These are phyloP conservation scores for Metroxylon sagu DNA, from an alignment of 176 grass and related monocot species.

Conservation along the genomic window DNA sequence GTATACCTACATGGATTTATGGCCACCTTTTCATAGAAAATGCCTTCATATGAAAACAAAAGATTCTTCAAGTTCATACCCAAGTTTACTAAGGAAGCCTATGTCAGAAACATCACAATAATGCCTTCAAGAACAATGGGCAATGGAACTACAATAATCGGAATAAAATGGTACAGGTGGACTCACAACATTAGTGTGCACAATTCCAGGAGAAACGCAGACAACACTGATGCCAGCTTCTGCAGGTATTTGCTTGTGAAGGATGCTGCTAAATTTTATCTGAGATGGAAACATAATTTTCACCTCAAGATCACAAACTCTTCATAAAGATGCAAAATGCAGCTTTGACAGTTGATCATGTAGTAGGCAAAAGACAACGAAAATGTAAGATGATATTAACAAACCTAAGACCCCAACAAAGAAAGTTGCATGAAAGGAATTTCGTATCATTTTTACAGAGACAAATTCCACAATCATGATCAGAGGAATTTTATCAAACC, in stretches of 20 bases:
- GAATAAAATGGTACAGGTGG: not conserved
- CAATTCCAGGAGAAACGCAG: conserved; percentile 77
- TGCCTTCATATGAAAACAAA: too few species aligned
- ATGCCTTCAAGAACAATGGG: too few species aligned
- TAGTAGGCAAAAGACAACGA: too few species aligned
- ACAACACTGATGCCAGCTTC: conserved; percentile 64
- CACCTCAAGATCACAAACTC: too few species aligned
- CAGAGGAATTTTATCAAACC: conserved; percentile 26
- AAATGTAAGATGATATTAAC: not conserved
- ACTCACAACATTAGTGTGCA: conserved; percentile 96
- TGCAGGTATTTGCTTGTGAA: conserved; percentile 81
- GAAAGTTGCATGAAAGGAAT: not conserved
- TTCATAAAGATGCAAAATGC: too few species aligned
- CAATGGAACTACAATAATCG: not conserved
- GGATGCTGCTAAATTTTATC: conserved; percentile 97
- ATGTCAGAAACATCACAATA: too few species aligned
- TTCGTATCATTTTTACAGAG: not conserved
- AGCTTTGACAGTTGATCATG: too few species aligned
- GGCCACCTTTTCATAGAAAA: too few species aligned
- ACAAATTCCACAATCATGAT: conserved; percentile 3
- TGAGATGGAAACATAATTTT: conserved; percentile 11
- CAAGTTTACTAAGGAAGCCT: too few species aligned
- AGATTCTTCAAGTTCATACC: too few species aligned
- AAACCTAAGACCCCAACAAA: not conserved
- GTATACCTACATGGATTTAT: too few species aligned